Conservation (phyloP, 2,329 filamentous ascomycete genomes). For the Penicillium italicum region DNA sequence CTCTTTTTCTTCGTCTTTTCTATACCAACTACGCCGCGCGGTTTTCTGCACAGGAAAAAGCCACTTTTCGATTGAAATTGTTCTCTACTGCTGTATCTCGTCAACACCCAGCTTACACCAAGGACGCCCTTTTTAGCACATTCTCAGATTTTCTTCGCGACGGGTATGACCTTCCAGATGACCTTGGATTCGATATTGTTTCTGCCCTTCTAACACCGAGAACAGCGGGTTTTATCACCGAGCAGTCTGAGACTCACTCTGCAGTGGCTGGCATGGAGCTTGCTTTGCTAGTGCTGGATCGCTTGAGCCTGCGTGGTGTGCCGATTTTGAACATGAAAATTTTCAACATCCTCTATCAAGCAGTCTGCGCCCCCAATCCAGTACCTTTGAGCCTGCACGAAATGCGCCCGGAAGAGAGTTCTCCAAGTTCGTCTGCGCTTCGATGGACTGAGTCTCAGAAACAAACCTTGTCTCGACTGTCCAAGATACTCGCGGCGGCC, state of each 20-base stretch:
- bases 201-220: conserved; percentile 35
- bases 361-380: conserved; percentile 35
- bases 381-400: background rate
- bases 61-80: conserved; percentile 36
- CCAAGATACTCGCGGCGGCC: conserved; percentile 29
- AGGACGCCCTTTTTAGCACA: conserved; percentile 29
- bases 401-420: conserved; percentile 36
- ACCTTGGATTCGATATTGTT: conserved; percentile 36
- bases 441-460: conserved; percentile 13
- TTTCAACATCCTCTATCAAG: conserved; percentile 44
- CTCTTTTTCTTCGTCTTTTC: conserved; percentile 43
- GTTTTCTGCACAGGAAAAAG: conserved; percentile 29
- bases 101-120: conserved; percentile 40
- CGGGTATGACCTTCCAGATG: conserved; percentile 34
- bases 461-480: conserved; percentile 23
- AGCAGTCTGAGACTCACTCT: conserved; percentile 13
- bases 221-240: conserved; percentile 4
- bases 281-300: conserved; percentile 42
- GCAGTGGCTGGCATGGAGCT: conserved; percentile 31
- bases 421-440: conserved; percentile 3
- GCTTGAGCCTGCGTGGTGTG: conserved; percentile 41
- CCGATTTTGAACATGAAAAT: conserved; percentile 47
- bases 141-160: conserved; percentile 36
- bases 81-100: conserved; percentile 37
- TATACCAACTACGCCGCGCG: conserved; percentile 30